phyloP scores from a whole-genome alignment of 164 flowering plant genomes.

The Vitis rupestris region DNA sequence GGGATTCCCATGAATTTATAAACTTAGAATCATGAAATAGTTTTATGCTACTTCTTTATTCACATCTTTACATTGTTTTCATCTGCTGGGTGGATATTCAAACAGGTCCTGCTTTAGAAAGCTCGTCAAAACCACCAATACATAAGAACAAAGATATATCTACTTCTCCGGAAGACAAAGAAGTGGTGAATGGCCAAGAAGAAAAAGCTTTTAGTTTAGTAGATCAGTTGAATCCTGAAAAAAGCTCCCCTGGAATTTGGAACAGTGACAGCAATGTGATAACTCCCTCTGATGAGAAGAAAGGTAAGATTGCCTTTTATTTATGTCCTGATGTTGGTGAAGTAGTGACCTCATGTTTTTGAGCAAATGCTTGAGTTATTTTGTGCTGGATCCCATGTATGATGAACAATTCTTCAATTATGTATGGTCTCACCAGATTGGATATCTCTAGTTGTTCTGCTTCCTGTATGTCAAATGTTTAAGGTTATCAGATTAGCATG shows the following conservation, averaged over 20 bases:
- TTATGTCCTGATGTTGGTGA: not conserved
- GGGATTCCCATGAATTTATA: too few species aligned
- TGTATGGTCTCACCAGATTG: not conserved
- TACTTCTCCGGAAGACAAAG: not conserved
- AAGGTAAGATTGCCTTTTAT: slow-evolving; percentile 11
- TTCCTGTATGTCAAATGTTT: not conserved
- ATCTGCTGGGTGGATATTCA: slow-evolving; percentile 16
- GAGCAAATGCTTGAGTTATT: not conserved
- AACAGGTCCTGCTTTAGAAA: slow-evolving; percentile 8
- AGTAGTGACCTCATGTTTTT: not conserved
- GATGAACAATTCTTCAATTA: not conserved
- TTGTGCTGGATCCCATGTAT: not conserved
- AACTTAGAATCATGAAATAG: too few species aligned
- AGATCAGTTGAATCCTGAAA: not conserved
- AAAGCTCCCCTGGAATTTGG: slow-evolving; percentile 3
- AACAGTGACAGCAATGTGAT: not conserved
- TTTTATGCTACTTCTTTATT: not conserved
- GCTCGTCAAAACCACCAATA: slow-evolving; percentile 7
- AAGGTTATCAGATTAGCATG: not conserved
- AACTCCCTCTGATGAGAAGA: slow-evolving; percentile 4
- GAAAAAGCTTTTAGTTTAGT: slow-evolving; percentile 6
- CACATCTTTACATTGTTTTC: not conserved
- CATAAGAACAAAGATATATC: slow-evolving; percentile 9
- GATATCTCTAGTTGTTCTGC: not conserved
- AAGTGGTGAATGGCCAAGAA: slow-evolving; percentile 1